These are phyloP conservation scores for Ustilago loliicola DNA, from an alignment of 1,284 basidiomycete genomes.

Conservation along the genomic window DNA sequence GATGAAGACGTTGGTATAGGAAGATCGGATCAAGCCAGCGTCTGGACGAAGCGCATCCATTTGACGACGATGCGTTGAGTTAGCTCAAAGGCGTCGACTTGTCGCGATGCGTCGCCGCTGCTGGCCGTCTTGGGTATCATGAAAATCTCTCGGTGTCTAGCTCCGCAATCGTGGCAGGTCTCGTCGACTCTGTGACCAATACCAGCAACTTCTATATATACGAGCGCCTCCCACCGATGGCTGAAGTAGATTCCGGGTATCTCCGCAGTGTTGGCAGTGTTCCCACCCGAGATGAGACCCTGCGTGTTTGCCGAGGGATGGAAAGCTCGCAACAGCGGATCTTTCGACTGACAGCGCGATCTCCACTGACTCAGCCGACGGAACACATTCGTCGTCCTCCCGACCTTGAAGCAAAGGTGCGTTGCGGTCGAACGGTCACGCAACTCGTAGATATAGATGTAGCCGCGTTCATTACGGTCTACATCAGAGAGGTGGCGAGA, in stretches of 20 bases:
- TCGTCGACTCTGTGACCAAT: constrained; percentile 34
- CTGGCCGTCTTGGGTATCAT: constrained; percentile 31
- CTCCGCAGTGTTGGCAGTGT: constrained; percentile 9
- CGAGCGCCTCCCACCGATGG: constrained; percentile 57
- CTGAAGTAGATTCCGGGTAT: constrained; percentile 28
- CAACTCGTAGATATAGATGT: constrained; percentile 62
- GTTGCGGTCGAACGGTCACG: constrained; percentile 24
- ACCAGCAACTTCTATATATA: constrained; percentile 49
- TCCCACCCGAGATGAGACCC: constrained; percentile 39
- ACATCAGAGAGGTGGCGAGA: constrained; percentile 12
- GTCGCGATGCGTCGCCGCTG: constrained; percentile 3
- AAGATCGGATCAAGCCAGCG: background rate
- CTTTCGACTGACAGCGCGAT: constrained; percentile 48
- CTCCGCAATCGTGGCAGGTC: constrained; percentile 48
- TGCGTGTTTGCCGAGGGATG: constrained; percentile 26
- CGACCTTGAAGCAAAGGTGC: constrained; percentile 55
- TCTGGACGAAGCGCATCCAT: constrained; percentile 46
- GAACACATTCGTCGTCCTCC: constrained; percentile 47
- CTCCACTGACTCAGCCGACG: constrained; percentile 53
- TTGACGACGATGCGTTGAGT: constrained; percentile 24
- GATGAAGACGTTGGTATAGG: no score
- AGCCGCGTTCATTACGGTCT: constrained; percentile 41
- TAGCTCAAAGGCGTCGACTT: constrained; percentile 29
- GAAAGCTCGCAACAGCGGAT: constrained; percentile 36
- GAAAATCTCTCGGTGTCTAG: constrained; percentile 56